These are phyloP conservation scores for Naganishia vaughanmartiniae DNA, from an alignment of 768 basidiomycete genomes.

Conservation along the genomic window DNA sequence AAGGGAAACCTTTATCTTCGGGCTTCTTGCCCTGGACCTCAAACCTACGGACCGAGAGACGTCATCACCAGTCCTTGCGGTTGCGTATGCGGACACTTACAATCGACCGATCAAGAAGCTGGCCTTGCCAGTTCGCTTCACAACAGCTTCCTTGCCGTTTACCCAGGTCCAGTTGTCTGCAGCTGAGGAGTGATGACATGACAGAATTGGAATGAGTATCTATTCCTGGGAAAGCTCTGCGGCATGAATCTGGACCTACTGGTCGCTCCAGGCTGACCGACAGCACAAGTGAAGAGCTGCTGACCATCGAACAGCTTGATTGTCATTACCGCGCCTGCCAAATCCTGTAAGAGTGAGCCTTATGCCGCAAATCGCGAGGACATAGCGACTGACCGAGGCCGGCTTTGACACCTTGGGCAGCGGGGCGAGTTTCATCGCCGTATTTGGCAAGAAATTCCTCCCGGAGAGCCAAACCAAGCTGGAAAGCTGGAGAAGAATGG, in stretches of 20 bases:
- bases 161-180: conserved; percentile 39
- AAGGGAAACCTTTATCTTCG: conserved; percentile 35
- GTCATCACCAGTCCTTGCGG: background rate
- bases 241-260: background rate
- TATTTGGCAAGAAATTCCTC: conserved; percentile 24
- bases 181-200: background rate
- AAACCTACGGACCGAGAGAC: conserved; percentile 28
- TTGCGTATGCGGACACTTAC: conserved; percentile 30
- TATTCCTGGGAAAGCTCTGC: too few species aligned
- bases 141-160: conserved; percentile 36
- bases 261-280: conserved; percentile 23
- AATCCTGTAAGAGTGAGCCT: background rate
- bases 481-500: conserved; percentile 9
- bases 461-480: conserved; percentile 25
- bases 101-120: conserved; percentile 36
- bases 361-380: background rate
- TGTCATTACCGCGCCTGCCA: conserved; percentile 30
- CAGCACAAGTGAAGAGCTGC: conserved; percentile 29
- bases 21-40: conserved; percentile 30
- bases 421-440: conserved; percentile 23
- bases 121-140: conserved; percentile 33
- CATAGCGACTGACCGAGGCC: conserved; percentile 15
- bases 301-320: conserved; percentile 29
- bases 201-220: background rate
- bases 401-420: conserved; percentile 12